Evolutionary conservation across 1,284 basidiomycete genomes (phyloP), one percentile per base, ranked within the genome.

Genomic region (Microbotryum saponariae): DNA sequence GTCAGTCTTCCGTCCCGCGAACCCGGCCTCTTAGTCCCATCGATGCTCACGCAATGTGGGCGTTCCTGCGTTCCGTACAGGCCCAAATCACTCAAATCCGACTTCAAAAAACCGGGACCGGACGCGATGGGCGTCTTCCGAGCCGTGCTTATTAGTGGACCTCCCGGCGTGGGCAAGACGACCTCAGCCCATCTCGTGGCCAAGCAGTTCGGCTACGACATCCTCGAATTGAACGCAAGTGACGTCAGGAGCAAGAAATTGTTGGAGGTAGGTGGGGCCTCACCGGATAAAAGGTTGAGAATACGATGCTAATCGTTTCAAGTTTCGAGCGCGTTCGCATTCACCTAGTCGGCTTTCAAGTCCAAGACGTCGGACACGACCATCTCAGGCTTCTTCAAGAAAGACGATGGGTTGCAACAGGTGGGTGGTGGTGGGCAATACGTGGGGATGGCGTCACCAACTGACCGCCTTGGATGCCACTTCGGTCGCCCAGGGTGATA

Each of bases 101-200:
- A 80, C 2, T 97, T 97, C 78, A 97, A 91, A 77, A 96, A 94
- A 74, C 91, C 92, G 0, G 94, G 94, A 2, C 94, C 93, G 76
- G 84, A 84, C 64, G 91, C 85, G 0, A 88, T 88, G 83, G 91
- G 91, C 66, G 78, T 86, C 21, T 96, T 82, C 74, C 85, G 92
- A 21, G 91, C 91, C 3, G 82, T 97, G 1, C 78, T 99, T 63
- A 85, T 98, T 64, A 90, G 89, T 1, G 94, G 94, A 0, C 85
- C 93, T 3, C 94, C 94, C 5, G 94, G 96, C 3, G 96, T 97
- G 61, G 94, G 94, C 33, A 99, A 99, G 79, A 99, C 94, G 6
- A 97, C 92, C 0, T 88, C 89, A 63, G 94, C 94, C 1, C 94
- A 98, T 76, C 74, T 99, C 37, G 87, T 89, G 62, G 92, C 94